Conservation (phyloP, 2,329 filamentous ascomycete species). For the Spiromastix sp. region DNA sequence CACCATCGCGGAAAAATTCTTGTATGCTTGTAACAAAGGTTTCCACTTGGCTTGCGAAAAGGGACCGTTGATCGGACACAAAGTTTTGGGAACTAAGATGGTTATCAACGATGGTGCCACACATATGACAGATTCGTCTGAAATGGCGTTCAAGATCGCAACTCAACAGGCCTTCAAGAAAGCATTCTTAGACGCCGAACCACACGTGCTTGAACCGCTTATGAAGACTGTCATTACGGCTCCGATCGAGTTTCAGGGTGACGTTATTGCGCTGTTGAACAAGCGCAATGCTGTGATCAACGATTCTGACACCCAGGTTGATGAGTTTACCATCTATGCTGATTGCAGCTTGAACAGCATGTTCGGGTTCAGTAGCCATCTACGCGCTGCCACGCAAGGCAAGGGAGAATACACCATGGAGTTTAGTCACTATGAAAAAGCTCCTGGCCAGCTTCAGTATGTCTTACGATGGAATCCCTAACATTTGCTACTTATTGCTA, state of each 20-base stretch:
- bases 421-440: conserved; percentile 88
- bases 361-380: conserved; percentile 91
- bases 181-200: conserved; percentile 70
- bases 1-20: conserved; percentile 87
- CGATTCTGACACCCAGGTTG: conserved; percentile 85
- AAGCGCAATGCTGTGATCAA: conserved; percentile 93
- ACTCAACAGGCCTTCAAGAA: conserved; percentile 96
- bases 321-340: conserved; percentile 86
- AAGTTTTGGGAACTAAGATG: conserved; percentile 82
- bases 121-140: conserved; percentile 94
- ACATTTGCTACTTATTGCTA: background rate
- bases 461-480: conserved; percentile 26
- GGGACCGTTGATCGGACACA: conserved; percentile 86
- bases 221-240: conserved; percentile 98
- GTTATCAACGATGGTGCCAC: conserved; percentile 92
- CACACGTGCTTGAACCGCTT: conserved; percentile 81
- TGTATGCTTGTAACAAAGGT: conserved; percentile 89
- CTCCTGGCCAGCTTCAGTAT: conserved; percentile 81
- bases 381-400: conserved; percentile 88
- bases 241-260: conserved; percentile 94
- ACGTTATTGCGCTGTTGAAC: conserved; percentile 88
- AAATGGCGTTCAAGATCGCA: conserved; percentile 89
- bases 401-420: conserved; percentile 99
- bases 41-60: conserved; percentile 75
- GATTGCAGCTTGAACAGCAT: conserved; percentile 93